Evolutionary conservation across 2,329 filamentous ascomycete genomes (phyloP).

Genomic region (Aureobasidium lini): DNA sequence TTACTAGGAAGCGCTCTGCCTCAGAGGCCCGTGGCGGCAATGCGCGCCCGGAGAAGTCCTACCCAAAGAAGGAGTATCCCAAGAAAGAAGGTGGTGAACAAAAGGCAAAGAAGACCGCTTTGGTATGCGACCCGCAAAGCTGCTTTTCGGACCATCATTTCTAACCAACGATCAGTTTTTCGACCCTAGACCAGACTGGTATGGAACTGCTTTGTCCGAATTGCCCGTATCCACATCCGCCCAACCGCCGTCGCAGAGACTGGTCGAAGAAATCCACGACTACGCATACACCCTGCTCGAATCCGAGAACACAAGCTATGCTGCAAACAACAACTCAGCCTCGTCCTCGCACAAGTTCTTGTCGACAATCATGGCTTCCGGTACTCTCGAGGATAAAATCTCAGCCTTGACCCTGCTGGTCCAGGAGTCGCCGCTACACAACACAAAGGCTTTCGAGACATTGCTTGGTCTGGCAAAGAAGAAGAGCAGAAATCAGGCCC

Average conservation of each 20-base stretch:
- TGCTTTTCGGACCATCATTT: background rate
- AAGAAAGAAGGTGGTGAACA: conserved; percentile 22
- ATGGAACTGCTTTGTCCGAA: conserved; percentile 49
- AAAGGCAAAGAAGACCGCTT: conserved; percentile 21
- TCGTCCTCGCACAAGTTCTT: conserved; percentile 93
- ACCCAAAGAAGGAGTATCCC: conserved; percentile 20
- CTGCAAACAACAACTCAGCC: conserved; percentile 60
- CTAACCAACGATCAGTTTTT: conserved; percentile 42
- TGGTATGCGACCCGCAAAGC: background rate
- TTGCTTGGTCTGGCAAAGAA: conserved; percentile 80
- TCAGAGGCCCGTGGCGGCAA: conserved; percentile 19
- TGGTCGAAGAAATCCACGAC: conserved; percentile 54
- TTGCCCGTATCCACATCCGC: conserved; percentile 41
- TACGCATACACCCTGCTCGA: conserved; percentile 71
- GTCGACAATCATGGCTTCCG: conserved; percentile 92
- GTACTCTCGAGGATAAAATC: conserved; percentile 93
- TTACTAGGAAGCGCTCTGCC: conserved; percentile 27
- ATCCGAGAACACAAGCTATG: conserved; percentile 68
- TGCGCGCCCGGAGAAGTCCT: conserved; percentile 21
- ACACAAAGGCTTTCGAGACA: conserved; percentile 78
- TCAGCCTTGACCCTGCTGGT: conserved; percentile 89
- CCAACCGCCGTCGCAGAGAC: conserved; percentile 40
- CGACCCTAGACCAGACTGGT: conserved; percentile 61
- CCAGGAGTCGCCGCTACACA: conserved; percentile 94
- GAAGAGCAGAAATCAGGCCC: conserved; percentile 84